These are phyloP conservation scores for Dictyostelium discoideum DNA, from an alignment of 78 protist species.

Conservation along the genomic window DNA sequence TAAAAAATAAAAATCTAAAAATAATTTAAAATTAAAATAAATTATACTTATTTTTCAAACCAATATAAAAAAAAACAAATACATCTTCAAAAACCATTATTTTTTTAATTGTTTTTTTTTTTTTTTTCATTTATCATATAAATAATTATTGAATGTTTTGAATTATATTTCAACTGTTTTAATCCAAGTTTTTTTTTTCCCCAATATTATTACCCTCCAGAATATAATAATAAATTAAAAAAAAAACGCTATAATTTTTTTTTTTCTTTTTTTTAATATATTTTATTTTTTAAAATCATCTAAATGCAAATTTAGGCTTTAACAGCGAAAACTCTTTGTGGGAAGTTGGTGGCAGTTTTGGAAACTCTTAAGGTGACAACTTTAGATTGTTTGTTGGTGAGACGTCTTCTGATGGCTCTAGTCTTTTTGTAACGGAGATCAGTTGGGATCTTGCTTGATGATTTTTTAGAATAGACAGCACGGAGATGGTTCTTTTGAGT, in stretches of 20 bases:
- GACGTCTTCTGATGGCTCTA: conserved; percentile 77
- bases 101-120: too few relatives aligned
- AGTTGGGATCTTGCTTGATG: conserved; percentile 32
- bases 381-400: conserved; percentile 41
- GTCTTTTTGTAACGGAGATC: conserved; percentile 73
- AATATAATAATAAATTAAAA: neutral
- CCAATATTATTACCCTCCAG: too few relatives aligned
- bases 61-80: too few relatives aligned
- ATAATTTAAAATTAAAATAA: too few relatives aligned
- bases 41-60: too few relatives aligned
- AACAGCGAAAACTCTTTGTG: conserved; percentile 66
- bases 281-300: neutral
- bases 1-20: too few relatives aligned
- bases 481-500: conserved; percentile 53
- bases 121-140: too few relatives aligned
- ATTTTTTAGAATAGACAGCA: conserved; percentile 16
- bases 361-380: conserved; percentile 25
- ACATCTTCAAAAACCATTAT: too few relatives aligned
- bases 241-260: neutral
- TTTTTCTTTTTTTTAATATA: neutral
- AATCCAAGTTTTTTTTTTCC: too few relatives aligned
- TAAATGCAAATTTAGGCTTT: conserved; percentile 54
- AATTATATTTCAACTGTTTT: too few relatives aligned
- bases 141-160: too few relatives aligned
- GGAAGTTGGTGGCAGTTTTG: conserved; percentile 25